Percentiles rank a stretch among this genome's conserved stretches.
Evolutionary conservation across 805 yeast genomes (phyloP).

Genomic region (Ogataea philodendri): DNA sequence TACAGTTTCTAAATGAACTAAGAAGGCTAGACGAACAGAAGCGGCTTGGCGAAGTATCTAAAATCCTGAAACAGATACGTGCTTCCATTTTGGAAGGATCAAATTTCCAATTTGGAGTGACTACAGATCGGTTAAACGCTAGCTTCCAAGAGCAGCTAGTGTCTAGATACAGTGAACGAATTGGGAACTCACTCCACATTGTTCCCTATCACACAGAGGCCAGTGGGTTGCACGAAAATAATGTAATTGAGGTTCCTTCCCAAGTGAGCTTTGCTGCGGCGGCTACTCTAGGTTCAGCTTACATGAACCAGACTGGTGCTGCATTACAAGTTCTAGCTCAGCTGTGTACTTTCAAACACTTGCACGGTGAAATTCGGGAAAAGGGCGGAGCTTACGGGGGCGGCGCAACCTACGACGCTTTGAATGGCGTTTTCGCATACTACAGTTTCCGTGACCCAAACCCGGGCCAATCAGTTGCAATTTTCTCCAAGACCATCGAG

Average conservation of each 20-base stretch:
- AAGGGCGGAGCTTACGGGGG: conserved; percentile 99
- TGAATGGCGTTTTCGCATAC: conserved; percentile 75
- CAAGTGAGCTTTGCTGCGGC: conserved; percentile 83
- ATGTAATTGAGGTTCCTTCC: conserved; percentile 71
- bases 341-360: conserved; percentile 72
- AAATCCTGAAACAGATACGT: conserved; percentile 56
- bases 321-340: conserved; percentile 79
- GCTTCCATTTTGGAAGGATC: conserved; percentile 41
- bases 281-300: conserved; percentile 64
- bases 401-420: conserved; percentile 79
- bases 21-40: conserved; percentile 52
- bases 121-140: conserved; percentile 51
- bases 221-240: conserved; percentile 32
- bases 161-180: conserved; percentile 30
- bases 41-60: conserved; percentile 54
- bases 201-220: conserved; percentile 15
- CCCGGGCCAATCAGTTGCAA: conserved; percentile 62
- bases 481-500: conserved; percentile 53
- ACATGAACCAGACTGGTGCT: conserved; percentile 74
- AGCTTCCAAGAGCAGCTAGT: conserved; percentile 37
- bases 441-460: conserved; percentile 96
- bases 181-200: conserved; percentile 9
- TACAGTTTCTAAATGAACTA: conserved; percentile 63
- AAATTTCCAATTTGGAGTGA: conserved; percentile 51
- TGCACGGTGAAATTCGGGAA: conserved; percentile 89